Evolutionary conservation across 2,329 filamentous ascomycete species (phyloP).

Genomic region (Trichoderma atroviride): DNA sequence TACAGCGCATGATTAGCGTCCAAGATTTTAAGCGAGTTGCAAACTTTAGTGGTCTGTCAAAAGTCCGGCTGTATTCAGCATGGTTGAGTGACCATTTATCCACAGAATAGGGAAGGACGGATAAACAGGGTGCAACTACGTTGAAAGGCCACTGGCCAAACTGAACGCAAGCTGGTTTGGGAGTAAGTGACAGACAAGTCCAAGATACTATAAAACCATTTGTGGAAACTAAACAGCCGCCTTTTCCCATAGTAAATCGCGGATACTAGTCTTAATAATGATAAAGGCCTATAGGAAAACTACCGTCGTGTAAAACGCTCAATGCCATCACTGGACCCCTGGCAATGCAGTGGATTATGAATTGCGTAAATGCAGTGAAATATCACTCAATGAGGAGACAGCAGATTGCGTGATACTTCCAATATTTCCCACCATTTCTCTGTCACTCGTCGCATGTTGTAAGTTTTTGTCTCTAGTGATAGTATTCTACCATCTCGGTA

Average conservation of each 20-base stretch:
- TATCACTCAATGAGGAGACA: conserved; percentile 21
- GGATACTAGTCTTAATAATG: background rate
- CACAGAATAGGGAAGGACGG: background rate
- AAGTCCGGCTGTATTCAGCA: background rate
- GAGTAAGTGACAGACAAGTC: background rate
- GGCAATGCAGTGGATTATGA: background rate
- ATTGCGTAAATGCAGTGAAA: conserved; percentile 13
- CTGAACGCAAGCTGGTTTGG: background rate
- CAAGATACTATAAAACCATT: background rate
- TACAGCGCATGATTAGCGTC: background rate
- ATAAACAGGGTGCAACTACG: background rate
- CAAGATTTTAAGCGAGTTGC: too few relatives aligned
- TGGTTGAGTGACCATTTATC: background rate
- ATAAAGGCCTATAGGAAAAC: background rate
- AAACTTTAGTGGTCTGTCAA: background rate
- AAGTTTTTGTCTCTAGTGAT: background rate
- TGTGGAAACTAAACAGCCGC: background rate
- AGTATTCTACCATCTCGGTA: background rate
- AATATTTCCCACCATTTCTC: background rate
- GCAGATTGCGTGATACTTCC: conserved; percentile 6
- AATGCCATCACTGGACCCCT: background rate
- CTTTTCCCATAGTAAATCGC: background rate
- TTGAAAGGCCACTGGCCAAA: background rate
- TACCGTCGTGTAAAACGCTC: background rate
- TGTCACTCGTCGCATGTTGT: background rate